phyloP scores from a whole-genome alignment of 2,329 filamentous ascomycete genomes.

The Arthrobotrys megalospora region DNA sequence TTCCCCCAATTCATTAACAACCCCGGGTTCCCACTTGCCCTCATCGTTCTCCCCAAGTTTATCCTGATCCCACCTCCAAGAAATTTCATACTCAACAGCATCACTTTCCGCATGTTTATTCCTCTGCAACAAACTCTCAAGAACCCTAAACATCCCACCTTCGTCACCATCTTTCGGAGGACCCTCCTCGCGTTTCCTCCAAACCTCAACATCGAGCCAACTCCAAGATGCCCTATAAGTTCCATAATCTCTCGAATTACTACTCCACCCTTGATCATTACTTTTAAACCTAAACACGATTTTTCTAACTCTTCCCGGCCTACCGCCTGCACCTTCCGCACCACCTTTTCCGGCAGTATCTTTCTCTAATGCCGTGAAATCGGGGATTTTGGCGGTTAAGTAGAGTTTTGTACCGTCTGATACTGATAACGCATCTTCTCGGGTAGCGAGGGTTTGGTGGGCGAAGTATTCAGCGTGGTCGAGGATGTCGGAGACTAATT shows the following conservation, averaged over 20 bases:
- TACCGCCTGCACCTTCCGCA: conserved; percentile 11
- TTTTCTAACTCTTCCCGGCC: conserved; percentile 40
- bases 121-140: conserved; percentile 30
- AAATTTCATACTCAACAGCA: conserved; percentile 20
- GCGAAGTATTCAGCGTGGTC: conserved; percentile 49
- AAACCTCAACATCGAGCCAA: conserved; percentile 57
- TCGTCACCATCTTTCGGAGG: not conserved
- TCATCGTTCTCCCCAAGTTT: conserved; percentile 29
- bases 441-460: not conserved
- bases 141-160: conserved; percentile 29
- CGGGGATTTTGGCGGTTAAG: conserved; percentile 27
- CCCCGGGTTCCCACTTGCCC: conserved; percentile 35
- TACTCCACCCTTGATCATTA: conserved; percentile 56
- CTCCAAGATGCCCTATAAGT: conserved; percentile 32
- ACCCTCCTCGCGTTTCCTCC: conserved; percentile 1
- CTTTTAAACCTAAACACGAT: conserved; percentile 42
- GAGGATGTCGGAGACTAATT: conserved; percentile 47
- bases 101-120: conserved; percentile 37
- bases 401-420: conserved; percentile 35
- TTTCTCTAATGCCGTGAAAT: conserved; percentile 41
- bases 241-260: conserved; percentile 2
- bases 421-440: not conserved
- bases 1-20: conserved; percentile 1
- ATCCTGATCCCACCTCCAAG: conserved; percentile 48
- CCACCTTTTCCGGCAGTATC: conserved; percentile 45